These are phyloP conservation scores for Rachicladosporium sp. DNA, from an alignment of 2,329 filamentous ascomycete species.

Conservation along the genomic window DNA sequence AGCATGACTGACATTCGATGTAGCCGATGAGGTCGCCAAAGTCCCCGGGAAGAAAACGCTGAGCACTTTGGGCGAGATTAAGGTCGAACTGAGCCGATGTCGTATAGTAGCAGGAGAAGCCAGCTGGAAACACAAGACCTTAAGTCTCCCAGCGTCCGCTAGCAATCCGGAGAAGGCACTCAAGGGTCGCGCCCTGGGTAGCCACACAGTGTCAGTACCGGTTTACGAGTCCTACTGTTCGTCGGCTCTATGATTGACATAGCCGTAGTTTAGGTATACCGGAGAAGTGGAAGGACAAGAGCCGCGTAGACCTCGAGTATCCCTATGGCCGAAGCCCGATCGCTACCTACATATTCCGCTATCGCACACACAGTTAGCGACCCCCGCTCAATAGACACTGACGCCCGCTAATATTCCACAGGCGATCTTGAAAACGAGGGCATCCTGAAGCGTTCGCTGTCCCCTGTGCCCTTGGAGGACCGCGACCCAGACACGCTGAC, in stretches of 20 bases:
- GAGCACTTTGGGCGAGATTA: conserved; percentile 10
- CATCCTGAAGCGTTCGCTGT: conserved; percentile 15
- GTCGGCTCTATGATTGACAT: background rate
- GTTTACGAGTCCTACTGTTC: background rate
- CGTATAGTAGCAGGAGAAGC: background rate
- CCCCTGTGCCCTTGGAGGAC: conserved; percentile 13
- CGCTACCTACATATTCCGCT: conserved; percentile 14
- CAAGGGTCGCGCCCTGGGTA: conserved; percentile 18
- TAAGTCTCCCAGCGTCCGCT: background rate
- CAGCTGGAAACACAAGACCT: background rate
- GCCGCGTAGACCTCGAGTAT: background rate
- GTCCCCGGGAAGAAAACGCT: conserved; percentile 3
- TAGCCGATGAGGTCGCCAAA: conserved; percentile 5
- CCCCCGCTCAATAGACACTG: too few species aligned
- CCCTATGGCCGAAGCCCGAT: conserved; percentile 12
- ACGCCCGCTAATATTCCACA: conserved; percentile 4
- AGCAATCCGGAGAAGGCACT: conserved; percentile 15
- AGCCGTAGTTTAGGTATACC: background rate
- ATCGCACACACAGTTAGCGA: conserved; percentile 15
- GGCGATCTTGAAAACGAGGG: conserved; percentile 19
- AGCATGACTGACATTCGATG: too few species aligned
- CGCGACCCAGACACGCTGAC: conserved; percentile 15
- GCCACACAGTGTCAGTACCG: conserved; percentile 10
- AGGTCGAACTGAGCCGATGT: conserved; percentile 2
- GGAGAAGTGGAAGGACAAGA: background rate